Evolutionary conservation across 495 filamentous ascomycete genomes (phyloP), one percentile per base, ranked within the genome.

Genomic region (Hypoxylon crocopeplum): DNA sequence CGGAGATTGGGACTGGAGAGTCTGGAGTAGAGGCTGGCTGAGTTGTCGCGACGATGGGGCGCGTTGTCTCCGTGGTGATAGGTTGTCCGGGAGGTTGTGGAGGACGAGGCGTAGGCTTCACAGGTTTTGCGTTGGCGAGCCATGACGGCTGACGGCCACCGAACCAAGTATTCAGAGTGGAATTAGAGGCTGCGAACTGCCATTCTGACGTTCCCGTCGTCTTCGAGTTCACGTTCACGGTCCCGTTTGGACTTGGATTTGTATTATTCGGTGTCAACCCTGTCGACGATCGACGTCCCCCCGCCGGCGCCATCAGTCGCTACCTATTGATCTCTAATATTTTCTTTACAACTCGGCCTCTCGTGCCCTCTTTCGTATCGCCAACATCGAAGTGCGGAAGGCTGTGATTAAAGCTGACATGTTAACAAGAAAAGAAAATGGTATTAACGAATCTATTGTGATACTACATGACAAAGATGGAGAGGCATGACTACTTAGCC

Each of bases 131-230:
- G 38, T 71, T 60, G 29, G 69, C 60, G 80, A 92, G 88, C 90
- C 90, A 93, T 66, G 84, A 75, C 62, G 80, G 87, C 67, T 84
- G 84, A 53, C 76, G 76, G 37, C 84, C 80, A 33, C 87, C 86
- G 47, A 90, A 75, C 72, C 91, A 88, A 29, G 81, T 69, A 58
- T 78, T 85, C 45, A 85, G 75, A 11, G 90, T 92, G 39, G 85
- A 84, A 72, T 93, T 94, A 12, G 86, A 86, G 2, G 78, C 76
- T 27, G 81, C 82, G 49, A 89, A 75, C 55, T 85, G 81, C 10
- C 57, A 64, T 33, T 57, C 56, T n/a, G 59, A 45, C 19, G 34
- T n/a, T 19, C 2, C 15, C 15, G 7, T 7, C 5, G 34, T 19
- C 3, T 16, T 38, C 5, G 34, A 5, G 17, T 38, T 38, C 15